These are phyloP conservation scores for Debaryomyces psychrophilus DNA, from an alignment of 1,139 yeast genomes.

Conservation along the genomic window DNA sequence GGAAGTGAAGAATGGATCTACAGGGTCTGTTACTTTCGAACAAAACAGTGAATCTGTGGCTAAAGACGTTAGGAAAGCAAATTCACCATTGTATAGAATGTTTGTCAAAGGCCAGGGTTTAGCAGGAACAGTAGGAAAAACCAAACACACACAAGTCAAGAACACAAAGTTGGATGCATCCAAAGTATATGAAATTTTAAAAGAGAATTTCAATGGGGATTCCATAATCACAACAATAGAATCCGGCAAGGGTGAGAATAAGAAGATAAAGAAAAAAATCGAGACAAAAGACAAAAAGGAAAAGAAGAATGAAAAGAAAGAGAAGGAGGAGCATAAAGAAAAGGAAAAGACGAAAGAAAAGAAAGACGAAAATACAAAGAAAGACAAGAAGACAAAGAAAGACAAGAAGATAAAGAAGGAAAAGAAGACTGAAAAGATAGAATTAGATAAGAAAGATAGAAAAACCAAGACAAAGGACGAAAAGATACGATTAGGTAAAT, in stretches of 20 bases:
- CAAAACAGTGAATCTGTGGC: slow-evolving; percentile 46
- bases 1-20: slow-evolving; percentile 53
- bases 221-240: slow-evolving; percentile 4
- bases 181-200: slow-evolving; percentile 13
- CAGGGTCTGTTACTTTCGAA: slow-evolving; percentile 33
- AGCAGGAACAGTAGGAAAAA: slow-evolving; percentile 69
- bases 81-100: slow-evolving; percentile 67
- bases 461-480: slow-evolving; percentile 16
- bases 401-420: slow-evolving; percentile 20
- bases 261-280: slow-evolving; percentile 20
- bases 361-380: slow-evolving; percentile 20
- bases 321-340: slow-evolving; percentile 20
- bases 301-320: slow-evolving; percentile 24
- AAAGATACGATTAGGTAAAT: slow-evolving; percentile 17
- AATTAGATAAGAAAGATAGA: slow-evolving; percentile 13
- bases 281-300: slow-evolving; percentile 25
- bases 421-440: slow-evolving; percentile 18
- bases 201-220: slow-evolving; percentile 1
- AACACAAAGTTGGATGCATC: slow-evolving; percentile 19
- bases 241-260: slow-evolving; percentile 17
- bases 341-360: slow-evolving; percentile 19
- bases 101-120: slow-evolving; percentile 87
- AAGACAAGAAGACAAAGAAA: slow-evolving; percentile 16
- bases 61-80: slow-evolving; percentile 48
- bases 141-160: slow-evolving; percentile 23